These are phyloP conservation scores for Xylaria multiplex DNA, from an alignment of 2,329 filamentous ascomycete species.

Conservation along the genomic window DNA sequence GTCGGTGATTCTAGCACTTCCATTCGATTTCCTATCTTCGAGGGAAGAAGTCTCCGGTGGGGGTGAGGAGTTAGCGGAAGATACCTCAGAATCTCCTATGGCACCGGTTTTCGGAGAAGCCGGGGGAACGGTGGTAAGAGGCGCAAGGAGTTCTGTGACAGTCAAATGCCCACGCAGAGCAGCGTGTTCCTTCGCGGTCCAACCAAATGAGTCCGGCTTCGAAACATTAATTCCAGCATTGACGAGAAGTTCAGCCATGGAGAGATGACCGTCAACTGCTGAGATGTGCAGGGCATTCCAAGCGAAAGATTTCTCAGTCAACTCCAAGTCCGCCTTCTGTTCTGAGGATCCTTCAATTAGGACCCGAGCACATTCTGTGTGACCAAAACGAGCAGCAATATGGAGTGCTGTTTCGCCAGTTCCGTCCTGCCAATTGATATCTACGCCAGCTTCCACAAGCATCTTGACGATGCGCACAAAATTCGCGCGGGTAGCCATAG, in stretches of 20 bases:
- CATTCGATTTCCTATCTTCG: conserved; percentile 66
- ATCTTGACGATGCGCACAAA: conserved; percentile 85
- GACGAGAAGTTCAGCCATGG: conserved; percentile 80
- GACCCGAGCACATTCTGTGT: conserved; percentile 80
- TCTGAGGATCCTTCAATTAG: conserved; percentile 75
- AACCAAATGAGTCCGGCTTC: conserved; percentile 84
- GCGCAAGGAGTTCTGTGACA: conserved; percentile 76
- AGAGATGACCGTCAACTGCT: conserved; percentile 84
- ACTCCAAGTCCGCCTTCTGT: conserved; percentile 79
- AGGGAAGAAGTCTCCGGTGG: conserved; percentile 68
- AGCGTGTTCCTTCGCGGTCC: conserved; percentile 94
- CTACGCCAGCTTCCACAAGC: conserved; percentile 87
- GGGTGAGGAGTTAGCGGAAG: conserved; percentile 50
- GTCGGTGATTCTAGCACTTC: conserved; percentile 68
- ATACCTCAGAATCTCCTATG: conserved; percentile 46
- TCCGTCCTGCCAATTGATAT: conserved; percentile 92
- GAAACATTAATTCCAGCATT: conserved; percentile 80
- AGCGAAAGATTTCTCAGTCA: conserved; percentile 83
- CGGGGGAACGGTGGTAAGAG: conserved; percentile 55
- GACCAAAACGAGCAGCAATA: conserved; percentile 88
- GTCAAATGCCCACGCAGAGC: conserved; percentile 86
- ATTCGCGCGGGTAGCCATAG: conserved; percentile 88
- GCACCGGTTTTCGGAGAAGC: conserved; percentile 41
- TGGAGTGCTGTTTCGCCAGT: conserved; percentile 92
- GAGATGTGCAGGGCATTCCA: conserved; percentile 98